These are phyloP conservation scores for Brassica juncea DNA, from an alignment of 345 rosid genomes.

Conservation along the genomic window DNA sequence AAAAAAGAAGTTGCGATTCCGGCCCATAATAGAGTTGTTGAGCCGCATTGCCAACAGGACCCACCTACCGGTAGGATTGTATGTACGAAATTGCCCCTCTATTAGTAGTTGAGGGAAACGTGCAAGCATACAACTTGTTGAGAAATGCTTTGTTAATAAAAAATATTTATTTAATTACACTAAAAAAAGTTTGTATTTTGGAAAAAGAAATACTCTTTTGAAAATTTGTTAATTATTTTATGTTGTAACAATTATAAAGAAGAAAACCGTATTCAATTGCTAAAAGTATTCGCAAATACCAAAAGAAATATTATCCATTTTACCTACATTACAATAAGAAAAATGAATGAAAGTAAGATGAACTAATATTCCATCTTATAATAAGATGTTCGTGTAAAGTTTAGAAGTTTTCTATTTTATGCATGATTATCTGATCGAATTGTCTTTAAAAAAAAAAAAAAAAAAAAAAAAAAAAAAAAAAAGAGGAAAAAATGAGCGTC, in stretches of 20 bases:
- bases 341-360: background rate
- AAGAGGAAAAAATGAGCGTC: too few species aligned
- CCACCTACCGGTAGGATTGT: background rate
- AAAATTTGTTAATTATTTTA: background rate
- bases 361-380: background rate
- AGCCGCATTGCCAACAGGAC: conserved; percentile 15
- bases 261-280: background rate
- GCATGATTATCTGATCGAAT: background rate
- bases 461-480: too few species aligned
- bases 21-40: conserved; percentile 14
- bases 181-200: background rate
- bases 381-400: background rate
- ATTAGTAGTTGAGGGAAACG: background rate
- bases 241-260: background rate
- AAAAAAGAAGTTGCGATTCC: conserved; percentile 7
- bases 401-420: background rate
- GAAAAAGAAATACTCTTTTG: background rate
- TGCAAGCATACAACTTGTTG: background rate
- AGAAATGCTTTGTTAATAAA: background rate
- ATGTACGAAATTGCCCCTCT: conserved; percentile 6
- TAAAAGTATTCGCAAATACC: background rate
- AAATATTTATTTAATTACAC: too few species aligned
- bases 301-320: background rate
- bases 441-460: background rate
- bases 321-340: background rate